These are phyloP conservation scores for Podaxis sp. DNA, from an alignment of 768 basidiomycete species.

Conservation along the genomic window DNA sequence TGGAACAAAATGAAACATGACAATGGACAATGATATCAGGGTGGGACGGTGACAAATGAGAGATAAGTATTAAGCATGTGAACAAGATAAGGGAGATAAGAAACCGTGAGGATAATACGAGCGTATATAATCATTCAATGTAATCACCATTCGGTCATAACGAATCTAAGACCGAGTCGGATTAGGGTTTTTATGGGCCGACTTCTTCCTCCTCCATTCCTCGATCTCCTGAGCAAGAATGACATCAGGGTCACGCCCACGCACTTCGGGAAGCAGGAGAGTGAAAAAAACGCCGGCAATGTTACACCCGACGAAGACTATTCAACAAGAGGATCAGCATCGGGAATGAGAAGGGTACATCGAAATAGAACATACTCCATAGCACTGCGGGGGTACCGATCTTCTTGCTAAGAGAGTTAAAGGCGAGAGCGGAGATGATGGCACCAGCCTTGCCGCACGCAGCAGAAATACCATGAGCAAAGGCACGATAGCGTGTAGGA, in stretches of 20 bases:
- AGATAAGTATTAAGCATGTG: no score
- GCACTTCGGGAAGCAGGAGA: conserved; percentile 38
- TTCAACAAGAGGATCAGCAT: not conserved
- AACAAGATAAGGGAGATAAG: no score
- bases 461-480: conserved; percentile 74
- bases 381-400: conserved; percentile 66
- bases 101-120: no score
- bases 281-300: conserved; percentile 49
- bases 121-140: not conserved
- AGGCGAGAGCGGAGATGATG: conserved; percentile 72
- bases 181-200: not conserved
- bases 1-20: no score
- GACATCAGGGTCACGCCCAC: conserved; percentile 36
- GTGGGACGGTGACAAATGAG: no score
- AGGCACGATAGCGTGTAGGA: conserved; percentile 72
- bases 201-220: conserved; percentile 10
- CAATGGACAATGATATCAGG: no score
- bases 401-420: conserved; percentile 58
- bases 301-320: conserved; percentile 69
- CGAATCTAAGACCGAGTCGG: not conserved
- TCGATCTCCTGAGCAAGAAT: conserved; percentile 34
- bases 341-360: not conserved
- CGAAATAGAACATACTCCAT: conserved; percentile 56
- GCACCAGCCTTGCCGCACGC: conserved; percentile 75
- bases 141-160: not conserved